Evolutionary conservation across 148 eudicot species (phyloP), one percentile per base, ranked within the genome.

Genomic region (Oxyria digyna): DNA sequence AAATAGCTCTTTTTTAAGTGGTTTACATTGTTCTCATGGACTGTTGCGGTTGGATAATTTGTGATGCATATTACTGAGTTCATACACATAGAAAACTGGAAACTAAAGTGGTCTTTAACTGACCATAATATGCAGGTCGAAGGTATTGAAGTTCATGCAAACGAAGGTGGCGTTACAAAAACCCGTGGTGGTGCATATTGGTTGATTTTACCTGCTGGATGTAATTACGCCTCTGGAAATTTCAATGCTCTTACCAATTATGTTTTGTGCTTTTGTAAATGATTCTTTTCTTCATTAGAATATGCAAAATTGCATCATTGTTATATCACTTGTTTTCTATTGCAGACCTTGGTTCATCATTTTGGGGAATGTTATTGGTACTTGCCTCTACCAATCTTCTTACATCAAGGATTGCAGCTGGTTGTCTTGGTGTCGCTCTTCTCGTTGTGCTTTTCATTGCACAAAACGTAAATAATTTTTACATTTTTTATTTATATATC

Each of bases 341-440:
- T 69, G 31, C 75, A 94, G 99, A 94, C 83, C 97, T 94, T 71
- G 99, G 99, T 31, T 94, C 99, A 68, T 94, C 99, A 73, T 94
- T 94, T 75, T 94, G 99, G 99, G 99, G 99, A 70, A 94, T 94
- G 99, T 69, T 74, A 80, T 85, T 94, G 76, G 85, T 94, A 64
- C 90, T 94, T 35, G 86, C 99, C 68, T 94, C 97, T 57, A 94
- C 99, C 75, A 84, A 84, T 77, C 87, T 91, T 73, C 76, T 91
- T 20, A 75, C 96, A 17, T 85, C 99, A 65, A 85, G 86, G 81
- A 88, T 94, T 38, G 97, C 97, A 73, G 99, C 99, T 75, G 99
- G 96, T 63, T 85, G 97, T 81, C 89, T 94, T 74, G 89, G 75
- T 9, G 86, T 81, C 67, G 88, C 97, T 69, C 82, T 94, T 71